These are phyloP conservation scores for Phytophthora idaei DNA, from an alignment of 352 stramenopile genomes.

Conservation along the genomic window DNA sequence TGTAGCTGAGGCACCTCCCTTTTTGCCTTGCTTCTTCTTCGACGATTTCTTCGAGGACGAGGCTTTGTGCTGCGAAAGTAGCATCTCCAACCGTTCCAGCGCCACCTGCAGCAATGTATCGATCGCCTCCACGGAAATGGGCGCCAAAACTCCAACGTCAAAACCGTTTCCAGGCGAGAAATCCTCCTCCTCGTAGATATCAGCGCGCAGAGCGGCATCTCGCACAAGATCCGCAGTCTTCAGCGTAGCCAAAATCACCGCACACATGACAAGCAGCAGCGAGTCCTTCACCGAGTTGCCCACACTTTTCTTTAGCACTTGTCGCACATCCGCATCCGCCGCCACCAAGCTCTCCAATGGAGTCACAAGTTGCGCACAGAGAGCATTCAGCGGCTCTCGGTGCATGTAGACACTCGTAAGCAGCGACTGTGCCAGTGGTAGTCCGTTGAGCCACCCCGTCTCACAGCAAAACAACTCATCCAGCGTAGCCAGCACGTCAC, in stretches of 20 bases:
- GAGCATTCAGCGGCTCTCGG: constrained; percentile 67
- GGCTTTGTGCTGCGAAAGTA: constrained; percentile 50
- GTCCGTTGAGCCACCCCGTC: constrained; percentile 82
- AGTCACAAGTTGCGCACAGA: constrained; percentile 56
- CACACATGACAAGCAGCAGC: constrained; percentile 76
- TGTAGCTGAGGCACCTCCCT: constrained; percentile 3
- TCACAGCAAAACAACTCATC: constrained; percentile 81
- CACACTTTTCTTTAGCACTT: constrained; percentile 40
- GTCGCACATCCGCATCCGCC: constrained; percentile 29
- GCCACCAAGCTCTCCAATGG: constrained; percentile 35
- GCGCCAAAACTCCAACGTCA: constrained; percentile 57
- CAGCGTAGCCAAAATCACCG: constrained; percentile 67
- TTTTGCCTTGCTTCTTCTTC: constrained; percentile 76
- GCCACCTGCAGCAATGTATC: constrained; percentile 46
- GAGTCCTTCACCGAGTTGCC: constrained; percentile 49
- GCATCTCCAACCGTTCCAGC: constrained; percentile 50
- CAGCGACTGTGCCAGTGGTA: constrained; percentile 88
- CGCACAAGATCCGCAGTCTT: constrained; percentile 83
- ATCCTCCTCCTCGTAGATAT: constrained; percentile 98
- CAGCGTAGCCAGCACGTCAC: constrained; percentile 76
- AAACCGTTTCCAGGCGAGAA: constrained; percentile 84
- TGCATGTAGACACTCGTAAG: constrained; percentile 92
- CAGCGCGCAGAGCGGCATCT: constrained; percentile 86
- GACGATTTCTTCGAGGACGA: constrained; percentile 55
- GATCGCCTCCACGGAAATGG: constrained; percentile 44